phyloP scores from a whole-genome alignment of 805 yeast species.

The Candida adriatica region DNA sequence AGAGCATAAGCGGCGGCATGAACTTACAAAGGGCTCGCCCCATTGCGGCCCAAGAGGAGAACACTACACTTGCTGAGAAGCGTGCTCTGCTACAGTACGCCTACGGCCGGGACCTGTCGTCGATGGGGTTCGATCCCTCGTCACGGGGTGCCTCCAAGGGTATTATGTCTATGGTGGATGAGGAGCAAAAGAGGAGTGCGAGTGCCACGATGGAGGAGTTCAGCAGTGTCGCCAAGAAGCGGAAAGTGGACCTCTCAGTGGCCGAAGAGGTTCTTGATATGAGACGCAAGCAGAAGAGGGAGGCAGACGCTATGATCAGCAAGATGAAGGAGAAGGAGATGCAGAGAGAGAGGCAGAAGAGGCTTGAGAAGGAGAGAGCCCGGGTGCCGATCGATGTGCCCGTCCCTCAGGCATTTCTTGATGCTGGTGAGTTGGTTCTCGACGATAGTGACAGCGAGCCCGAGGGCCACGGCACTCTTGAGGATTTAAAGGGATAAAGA shows the following conservation, averaged over 20 bases:
- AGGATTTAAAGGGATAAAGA: too few relatives aligned
- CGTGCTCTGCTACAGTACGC: constrained; percentile 29
- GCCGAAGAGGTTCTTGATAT: constrained; percentile 25
- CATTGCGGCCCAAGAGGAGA: constrained; percentile 5
- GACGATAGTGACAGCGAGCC: too few relatives aligned
- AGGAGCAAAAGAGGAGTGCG: constrained; percentile 18
- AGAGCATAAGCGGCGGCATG: constrained; percentile 15
- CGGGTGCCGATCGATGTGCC: too few relatives aligned
- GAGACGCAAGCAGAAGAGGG: constrained; percentile 23
- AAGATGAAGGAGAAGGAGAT: constrained; percentile 17
- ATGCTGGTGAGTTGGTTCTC: constrained; percentile 1
- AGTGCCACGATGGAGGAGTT: constrained; percentile 21
- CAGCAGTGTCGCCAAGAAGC: constrained; percentile 24
- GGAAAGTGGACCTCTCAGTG: constrained; percentile 27
- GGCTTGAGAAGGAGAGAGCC: too few relatives aligned
- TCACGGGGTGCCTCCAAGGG: constrained; percentile 15
- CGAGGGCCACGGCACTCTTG: too few relatives aligned
- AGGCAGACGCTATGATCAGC: constrained; percentile 24
- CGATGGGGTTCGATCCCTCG: constrained; percentile 50
- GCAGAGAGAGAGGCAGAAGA: not conserved
- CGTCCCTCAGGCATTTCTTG: not conserved
- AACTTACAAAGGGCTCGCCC: constrained; percentile 21
- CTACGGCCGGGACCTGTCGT: constrained; percentile 32
- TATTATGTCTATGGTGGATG: constrained; percentile 9
- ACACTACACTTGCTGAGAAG: constrained; percentile 21